Evolutionary conservation across 371 early-diverging fungal genomes (phyloP).

Genomic region (Rhizopus microsporus): DNA sequence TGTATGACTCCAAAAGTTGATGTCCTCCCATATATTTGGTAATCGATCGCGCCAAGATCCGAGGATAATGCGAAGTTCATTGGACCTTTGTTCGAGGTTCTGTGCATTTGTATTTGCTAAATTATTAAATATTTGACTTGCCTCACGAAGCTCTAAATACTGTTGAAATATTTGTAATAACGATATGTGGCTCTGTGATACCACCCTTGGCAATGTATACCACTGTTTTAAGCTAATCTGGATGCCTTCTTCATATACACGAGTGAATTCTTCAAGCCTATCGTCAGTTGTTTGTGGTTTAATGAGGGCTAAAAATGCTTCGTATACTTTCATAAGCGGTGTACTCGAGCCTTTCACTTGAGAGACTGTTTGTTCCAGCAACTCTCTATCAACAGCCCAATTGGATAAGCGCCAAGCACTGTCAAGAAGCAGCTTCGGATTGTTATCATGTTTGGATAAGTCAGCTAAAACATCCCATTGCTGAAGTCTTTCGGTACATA

Average conservation of each 20-base stretch:
- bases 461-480: conserved; percentile 98
- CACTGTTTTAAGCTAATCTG: conserved; percentile 85
- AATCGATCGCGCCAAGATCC: conserved; percentile 97
- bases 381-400: conserved; percentile 82
- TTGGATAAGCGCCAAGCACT: conserved; percentile 92
- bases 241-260: conserved; percentile 86
- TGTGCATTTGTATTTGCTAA: conserved; percentile 73
- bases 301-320: conserved; percentile 80
- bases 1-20: conserved; percentile 96
- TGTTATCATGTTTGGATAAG: conserved; percentile 87
- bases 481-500: conserved; percentile 91
- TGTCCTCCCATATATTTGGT: conserved; percentile 97
- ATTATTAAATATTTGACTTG: conserved; percentile 83
- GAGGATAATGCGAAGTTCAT: conserved; percentile 88
- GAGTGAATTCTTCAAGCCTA: conserved; percentile 72
- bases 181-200: conserved; percentile 84
- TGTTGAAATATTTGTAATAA: conserved; percentile 93
- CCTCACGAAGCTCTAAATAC: conserved; percentile 93
- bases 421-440: conserved; percentile 83
- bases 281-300: conserved; percentile 70
- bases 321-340: conserved; percentile 82
- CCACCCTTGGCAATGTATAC: conserved; percentile 82
- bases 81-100: conserved; percentile 82
- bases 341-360: conserved; percentile 59
- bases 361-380: conserved; percentile 63